phyloP scores from a whole-genome alignment of 1,284 basidiomycete genomes.

The Malassezia arunalokei region DNA sequence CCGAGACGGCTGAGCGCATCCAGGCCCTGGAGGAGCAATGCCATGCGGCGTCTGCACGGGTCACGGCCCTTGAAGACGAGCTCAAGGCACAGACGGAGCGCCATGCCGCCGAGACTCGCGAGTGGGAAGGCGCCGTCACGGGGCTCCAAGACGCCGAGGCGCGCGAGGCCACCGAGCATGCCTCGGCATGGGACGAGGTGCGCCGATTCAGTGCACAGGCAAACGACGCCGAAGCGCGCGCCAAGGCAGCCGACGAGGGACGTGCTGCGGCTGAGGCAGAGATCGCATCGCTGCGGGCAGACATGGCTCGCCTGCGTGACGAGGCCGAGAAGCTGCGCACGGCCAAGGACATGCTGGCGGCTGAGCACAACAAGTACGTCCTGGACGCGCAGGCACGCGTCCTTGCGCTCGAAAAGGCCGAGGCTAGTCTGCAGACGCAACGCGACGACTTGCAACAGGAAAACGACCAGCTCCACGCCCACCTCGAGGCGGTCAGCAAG shows the following conservation, averaged over 20 bases:
- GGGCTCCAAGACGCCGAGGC: slow-evolving; percentile 35
- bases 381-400: slow-evolving; percentile 70
- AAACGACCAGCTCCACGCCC: slow-evolving; percentile 66
- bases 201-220: slow-evolving; percentile 56
- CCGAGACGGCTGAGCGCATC: slow-evolving; percentile 50
- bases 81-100: slow-evolving; percentile 54
- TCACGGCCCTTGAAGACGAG: slow-evolving; percentile 54
- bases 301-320: slow-evolving; percentile 21
- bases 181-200: slow-evolving; percentile 42
- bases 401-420: slow-evolving; percentile 63
- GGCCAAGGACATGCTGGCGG: slow-evolving; percentile 54
- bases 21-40: slow-evolving; percentile 58
- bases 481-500: slow-evolving; percentile 69
- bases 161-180: slow-evolving; percentile 52
- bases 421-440: slow-evolving; percentile 58
- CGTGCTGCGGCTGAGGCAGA: slow-evolving; percentile 55
- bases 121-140: slow-evolving; percentile 39
- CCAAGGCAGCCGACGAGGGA: slow-evolving; percentile 61
- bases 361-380: slow-evolving; percentile 62
- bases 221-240: slow-evolving; percentile 69
- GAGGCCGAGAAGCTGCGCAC: slow-evolving; percentile 22
- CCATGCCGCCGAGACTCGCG: slow-evolving; percentile 56
- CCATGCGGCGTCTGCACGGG: slow-evolving; percentile 51
- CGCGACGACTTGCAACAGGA: slow-evolving; percentile 64
- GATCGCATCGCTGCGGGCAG: slow-evolving; percentile 52